Base-by-base conservation (phyloP, 495 filamentous ascomycete genomes). In the Bacidia rubella region DNA sequence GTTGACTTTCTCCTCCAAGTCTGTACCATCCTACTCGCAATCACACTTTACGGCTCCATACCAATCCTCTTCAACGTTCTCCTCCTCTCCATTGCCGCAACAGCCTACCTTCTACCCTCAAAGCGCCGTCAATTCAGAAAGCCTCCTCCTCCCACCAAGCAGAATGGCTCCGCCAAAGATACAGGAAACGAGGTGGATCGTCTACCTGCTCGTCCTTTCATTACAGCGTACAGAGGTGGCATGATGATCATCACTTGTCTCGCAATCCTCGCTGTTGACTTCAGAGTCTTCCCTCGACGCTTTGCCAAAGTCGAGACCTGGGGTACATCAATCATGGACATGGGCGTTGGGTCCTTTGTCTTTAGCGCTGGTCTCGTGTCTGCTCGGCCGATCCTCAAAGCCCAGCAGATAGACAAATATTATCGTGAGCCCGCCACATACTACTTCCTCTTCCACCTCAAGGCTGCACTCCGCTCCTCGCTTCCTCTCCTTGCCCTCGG, bases 231-330 rank as follows among this genome's bases (percentile, higher is more conserved):
- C 59, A 80, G 92, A 32, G 87, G 85, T 1, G 75, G 77, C 25
- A 95, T 99, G 89, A 78, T 99, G 73, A 74, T 95, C n/a, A 72
- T 87, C 27, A 99, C 93, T 20, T 94, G 88, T 60, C 65, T 89
- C 23, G 86, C 87, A 46, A 97, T 99, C 56, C 76, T 99, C n/a
- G 92, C 93, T 10, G 92, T 99, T 20, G 92, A 99, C 67, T 99
- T 99, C 62, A 78, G 72, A 19, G 69, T 93, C 47, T 99, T 99
- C 57, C 92, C 92, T 1, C 80, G 92, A 1, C 83, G 92, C 3
- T 96, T 96, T 62, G 92, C 88, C 19, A 99, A 99, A 70, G 92
- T 89, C 0, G 92, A 99, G 68, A 96, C 83, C 35, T 99, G 92
- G 89, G 92, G 92, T 20, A 96, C 92, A 20, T 96, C 90, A 2